These are phyloP conservation scores for Xylaria longipes DNA, from an alignment of 495 filamentous ascomycete species.

Conservation along the genomic window DNA sequence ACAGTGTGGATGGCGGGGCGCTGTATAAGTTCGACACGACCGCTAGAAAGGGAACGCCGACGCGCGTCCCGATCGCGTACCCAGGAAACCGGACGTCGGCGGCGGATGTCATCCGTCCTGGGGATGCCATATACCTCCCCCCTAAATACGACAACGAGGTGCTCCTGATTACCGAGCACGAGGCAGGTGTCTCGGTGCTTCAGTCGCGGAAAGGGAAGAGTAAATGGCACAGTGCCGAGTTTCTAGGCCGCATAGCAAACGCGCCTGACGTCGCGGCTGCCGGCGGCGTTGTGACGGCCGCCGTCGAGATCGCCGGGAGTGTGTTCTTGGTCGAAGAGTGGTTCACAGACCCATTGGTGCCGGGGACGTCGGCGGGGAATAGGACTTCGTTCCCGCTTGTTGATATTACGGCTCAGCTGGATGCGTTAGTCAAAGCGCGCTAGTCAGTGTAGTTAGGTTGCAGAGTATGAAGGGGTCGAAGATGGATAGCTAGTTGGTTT, in stretches of 20 bases:
- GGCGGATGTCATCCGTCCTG: slow-evolving; percentile 27
- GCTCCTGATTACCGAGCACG: slow-evolving; percentile 38
- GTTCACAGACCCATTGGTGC: slow-evolving; percentile 36
- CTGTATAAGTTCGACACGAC: slow-evolving; percentile 42
- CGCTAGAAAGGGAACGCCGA: slow-evolving; percentile 30
- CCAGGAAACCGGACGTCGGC: not conserved
- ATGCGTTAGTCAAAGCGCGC: slow-evolving; percentile 14
- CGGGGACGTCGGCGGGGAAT: slow-evolving; percentile 38
- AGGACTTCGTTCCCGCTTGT: slow-evolving; percentile 39
- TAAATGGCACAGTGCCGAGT: slow-evolving; percentile 44
- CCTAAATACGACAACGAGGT: slow-evolving; percentile 44
- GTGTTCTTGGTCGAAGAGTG: slow-evolving; percentile 37
- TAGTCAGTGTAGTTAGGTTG: not conserved
- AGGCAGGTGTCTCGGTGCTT: slow-evolving; percentile 42
- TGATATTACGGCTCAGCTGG: slow-evolving; percentile 35
- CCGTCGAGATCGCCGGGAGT: slow-evolving; percentile 40
- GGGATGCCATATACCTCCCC: slow-evolving; percentile 46
- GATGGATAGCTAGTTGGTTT: not conserved
- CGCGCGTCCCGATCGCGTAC: slow-evolving; percentile 32
- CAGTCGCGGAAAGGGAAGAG: slow-evolving; percentile 36
- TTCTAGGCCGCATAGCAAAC: slow-evolving; percentile 40
- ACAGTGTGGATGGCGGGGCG: slow-evolving; percentile 35
- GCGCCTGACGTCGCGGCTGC: slow-evolving; percentile 27
- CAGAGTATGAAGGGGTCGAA: not conserved
- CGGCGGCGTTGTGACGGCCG: slow-evolving; percentile 30